phyloP scores from a whole-genome alignment of 2,329 filamentous ascomycete genomes.

The Microsporum canis region DNA sequence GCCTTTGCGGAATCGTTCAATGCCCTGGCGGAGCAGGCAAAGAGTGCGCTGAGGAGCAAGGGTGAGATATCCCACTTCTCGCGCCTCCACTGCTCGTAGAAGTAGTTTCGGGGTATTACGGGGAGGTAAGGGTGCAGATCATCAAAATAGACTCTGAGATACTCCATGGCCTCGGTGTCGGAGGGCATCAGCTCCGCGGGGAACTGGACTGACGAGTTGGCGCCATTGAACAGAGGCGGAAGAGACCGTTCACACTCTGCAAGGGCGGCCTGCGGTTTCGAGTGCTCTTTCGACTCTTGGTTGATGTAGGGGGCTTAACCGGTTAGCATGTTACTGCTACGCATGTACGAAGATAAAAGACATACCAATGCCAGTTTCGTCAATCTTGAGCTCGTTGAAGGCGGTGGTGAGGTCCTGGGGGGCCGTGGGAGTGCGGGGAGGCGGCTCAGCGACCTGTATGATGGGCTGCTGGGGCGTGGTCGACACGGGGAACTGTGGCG shows the following conservation, averaged over 20 bases:
- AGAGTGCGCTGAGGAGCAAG: slow-evolving; percentile 76
- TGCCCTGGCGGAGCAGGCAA: slow-evolving; percentile 75
- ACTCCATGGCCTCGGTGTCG: slow-evolving; percentile 67
- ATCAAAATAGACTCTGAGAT: slow-evolving; percentile 81
- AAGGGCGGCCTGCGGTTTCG: slow-evolving; percentile 44
- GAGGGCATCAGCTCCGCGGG: slow-evolving; percentile 87
- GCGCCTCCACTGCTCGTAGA: slow-evolving; percentile 83
- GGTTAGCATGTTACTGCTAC: not conserved
- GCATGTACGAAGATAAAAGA: slow-evolving; percentile 1
- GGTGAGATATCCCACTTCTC: slow-evolving; percentile 78
- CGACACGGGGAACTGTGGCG: not conserved
- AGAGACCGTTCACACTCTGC: slow-evolving; percentile 56
- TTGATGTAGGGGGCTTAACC: slow-evolving; percentile 58
- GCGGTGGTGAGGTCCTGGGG: slow-evolving; percentile 51
- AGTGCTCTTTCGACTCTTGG: slow-evolving; percentile 42
- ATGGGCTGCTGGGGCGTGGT: not conserved
- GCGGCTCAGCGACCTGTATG: not conserved
- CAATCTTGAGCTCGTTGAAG: slow-evolving; percentile 75
- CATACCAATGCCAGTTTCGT: slow-evolving; percentile 75
- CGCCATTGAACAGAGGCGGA: slow-evolving; percentile 55
- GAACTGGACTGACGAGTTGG: slow-evolving; percentile 71
- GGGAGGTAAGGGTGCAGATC: slow-evolving; percentile 90
- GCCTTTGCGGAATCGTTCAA: slow-evolving; percentile 43
- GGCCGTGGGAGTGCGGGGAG: not conserved
- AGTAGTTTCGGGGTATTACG: slow-evolving; percentile 67